phyloP scores from a whole-genome alignment of 2,329 filamentous ascomycete species.

The Alternaria novae-zelandiae region DNA sequence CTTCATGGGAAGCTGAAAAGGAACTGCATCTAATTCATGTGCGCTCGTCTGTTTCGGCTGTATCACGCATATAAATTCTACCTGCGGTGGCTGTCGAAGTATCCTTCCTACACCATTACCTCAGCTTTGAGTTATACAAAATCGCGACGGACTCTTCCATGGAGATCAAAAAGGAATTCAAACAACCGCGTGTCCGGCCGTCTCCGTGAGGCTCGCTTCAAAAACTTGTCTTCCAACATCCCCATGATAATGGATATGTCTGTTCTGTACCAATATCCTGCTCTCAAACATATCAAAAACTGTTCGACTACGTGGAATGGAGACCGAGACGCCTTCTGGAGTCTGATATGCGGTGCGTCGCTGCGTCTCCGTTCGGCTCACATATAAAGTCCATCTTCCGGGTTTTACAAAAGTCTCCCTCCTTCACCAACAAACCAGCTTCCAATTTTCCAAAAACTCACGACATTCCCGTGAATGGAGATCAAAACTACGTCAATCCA shows the following conservation, averaged over 20 bases:
- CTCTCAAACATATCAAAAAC: not conserved
- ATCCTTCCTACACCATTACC: not conserved
- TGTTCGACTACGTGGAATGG: not conserved
- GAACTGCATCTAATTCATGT: too few species aligned
- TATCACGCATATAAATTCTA: not conserved
- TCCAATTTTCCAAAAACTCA: not conserved
- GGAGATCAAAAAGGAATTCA: too few species aligned
- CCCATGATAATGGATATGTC: not conserved
- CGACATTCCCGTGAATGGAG: too few species aligned
- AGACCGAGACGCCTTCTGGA: not conserved
- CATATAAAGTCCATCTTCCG: too few species aligned
- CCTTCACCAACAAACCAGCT: not conserved
- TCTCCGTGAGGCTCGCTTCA: not conserved
- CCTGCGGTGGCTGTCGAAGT: not conserved
- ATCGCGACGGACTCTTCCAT: too few species aligned
- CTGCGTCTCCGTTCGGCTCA: not conserved
- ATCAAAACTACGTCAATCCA: too few species aligned
- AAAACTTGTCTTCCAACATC: not conserved
- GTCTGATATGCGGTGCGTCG: fast-evolving
- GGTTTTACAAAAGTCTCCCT: not conserved
- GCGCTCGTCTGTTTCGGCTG: not conserved
- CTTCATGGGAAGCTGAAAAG: too few species aligned
- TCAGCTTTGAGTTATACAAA: not conserved
- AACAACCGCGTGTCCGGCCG: too few species aligned
- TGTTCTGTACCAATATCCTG: not conserved